Base-by-base conservation (phyloP, 805 yeast genomes). In the Kodamaea lidongshanica region DNA sequence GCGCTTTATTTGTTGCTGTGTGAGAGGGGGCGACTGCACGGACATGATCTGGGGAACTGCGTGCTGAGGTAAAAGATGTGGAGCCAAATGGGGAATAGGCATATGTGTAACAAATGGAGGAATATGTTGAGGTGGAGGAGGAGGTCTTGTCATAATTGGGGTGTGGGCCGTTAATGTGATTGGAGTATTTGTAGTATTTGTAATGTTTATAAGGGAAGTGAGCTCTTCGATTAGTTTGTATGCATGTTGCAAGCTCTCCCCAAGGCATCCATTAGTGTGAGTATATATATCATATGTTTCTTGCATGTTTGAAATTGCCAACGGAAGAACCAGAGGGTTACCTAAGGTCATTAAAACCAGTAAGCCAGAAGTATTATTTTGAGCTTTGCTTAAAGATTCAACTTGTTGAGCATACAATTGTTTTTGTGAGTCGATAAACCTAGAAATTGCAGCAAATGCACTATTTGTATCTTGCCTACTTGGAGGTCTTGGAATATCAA, bases 151-250 rank as follows among this genome's bases (percentile, higher is more conserved):
- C n/a, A n/a, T n/a, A n/a, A n/a, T n/a, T n/a, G n/a, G n/a, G n/a
- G n/a, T n/a, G n/a, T n/a, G n/a, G n/a, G n/a, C n/a, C n/a, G n/a
- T n/a, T n/a, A n/a, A n/a, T n/a, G n/a, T n/a, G n/a, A n/a, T n/a
- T n/a, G n/a, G n/a, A n/a, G n/a, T n/a, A n/a, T n/a, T n/a, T n/a
- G n/a, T n/a, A n/a, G n/a, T n/a, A n/a, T n/a, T n/a, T n/a, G n/a
- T n/a, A n/a, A n/a, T 8, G 21, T n/a, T n/a, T 19, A 15, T 23
- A 7, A 27, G 15, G 16, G 29, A 22, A 7, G 20, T 27, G 23
- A 48, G 28, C 16, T 44, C 43, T 5, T 40, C 24, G 16, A 48
- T 30, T 16, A 46, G 34, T 5, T 46, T 45, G n/a, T 39, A 28
- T n/a, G 49, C 43, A 16, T 37, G 38, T 12, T 27, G 28, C 6